Conservation (phyloP, 1,284 basidiomycete genomes). For the Thelephora terrestris region DNA sequence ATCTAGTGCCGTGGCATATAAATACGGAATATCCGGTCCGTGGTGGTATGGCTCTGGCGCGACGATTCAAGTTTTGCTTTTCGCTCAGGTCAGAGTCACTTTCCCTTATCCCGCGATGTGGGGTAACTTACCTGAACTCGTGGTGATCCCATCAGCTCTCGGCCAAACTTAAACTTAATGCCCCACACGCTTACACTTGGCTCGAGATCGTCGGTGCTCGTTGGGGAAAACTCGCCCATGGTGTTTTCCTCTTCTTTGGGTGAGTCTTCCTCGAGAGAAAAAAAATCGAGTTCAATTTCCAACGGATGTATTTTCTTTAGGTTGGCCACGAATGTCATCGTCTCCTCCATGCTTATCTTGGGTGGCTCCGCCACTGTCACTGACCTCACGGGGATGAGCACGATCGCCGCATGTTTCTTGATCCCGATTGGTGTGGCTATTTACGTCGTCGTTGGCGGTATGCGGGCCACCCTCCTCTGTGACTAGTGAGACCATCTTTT, state of each 20-base stretch:
- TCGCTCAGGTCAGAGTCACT: slow-evolving; percentile 24
- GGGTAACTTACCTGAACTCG: background rate
- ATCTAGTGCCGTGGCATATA: slow-evolving; percentile 77
- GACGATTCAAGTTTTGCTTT: slow-evolving; percentile 45
- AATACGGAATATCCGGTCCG: slow-evolving; percentile 58
- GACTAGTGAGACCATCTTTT: slow-evolving; percentile 21
- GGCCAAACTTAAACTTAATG: slow-evolving; percentile 52
- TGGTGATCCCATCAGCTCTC: slow-evolving; percentile 22
- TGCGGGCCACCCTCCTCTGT: slow-evolving; percentile 35
- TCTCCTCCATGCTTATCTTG: slow-evolving; percentile 49
- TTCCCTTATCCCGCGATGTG: background rate
- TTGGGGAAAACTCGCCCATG: slow-evolving; percentile 49
- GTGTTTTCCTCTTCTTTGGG: slow-evolving; percentile 61
- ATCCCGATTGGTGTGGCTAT: slow-evolving; percentile 46
- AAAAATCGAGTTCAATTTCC: background rate
- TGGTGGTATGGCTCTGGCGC: slow-evolving; percentile 40
- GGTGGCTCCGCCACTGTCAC: slow-evolving; percentile 57
- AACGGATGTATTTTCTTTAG: slow-evolving; percentile 20
- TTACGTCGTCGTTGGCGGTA: slow-evolving; percentile 45
- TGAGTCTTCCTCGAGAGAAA: slow-evolving; percentile 11
- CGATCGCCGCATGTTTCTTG: slow-evolving; percentile 54
- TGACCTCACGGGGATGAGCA: slow-evolving; percentile 43
- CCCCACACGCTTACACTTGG: slow-evolving; percentile 49
- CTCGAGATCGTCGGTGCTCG: slow-evolving; percentile 53
- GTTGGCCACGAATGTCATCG: slow-evolving; percentile 53